Evolutionary conservation across 495 filamentous ascomycete species (phyloP), one percentile per base, ranked within the genome.

Genomic region (Tricharina praecox): DNA sequence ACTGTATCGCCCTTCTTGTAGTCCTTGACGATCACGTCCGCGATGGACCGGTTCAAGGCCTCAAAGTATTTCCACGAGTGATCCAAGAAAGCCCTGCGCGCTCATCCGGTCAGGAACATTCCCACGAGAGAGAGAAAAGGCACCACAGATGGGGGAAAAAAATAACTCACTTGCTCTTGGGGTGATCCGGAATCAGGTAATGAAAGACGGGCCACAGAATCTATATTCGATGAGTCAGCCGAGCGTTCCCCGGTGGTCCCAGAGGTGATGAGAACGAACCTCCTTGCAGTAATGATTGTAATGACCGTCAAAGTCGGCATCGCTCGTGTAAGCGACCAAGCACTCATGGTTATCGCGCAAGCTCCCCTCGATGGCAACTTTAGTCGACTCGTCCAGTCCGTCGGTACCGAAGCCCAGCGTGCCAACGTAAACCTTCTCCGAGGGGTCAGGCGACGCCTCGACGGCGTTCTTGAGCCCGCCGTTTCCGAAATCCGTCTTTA

Each of bases 31-130:
- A 93, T 85, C 55, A 76, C 78, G 55, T 94, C 79, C 3, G 87
- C 87, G 62, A 93, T 92, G 2, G 78, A 83, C 62, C 86, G 78
- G 65, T 93, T 93, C 55, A 93, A 67, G 33, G 80, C 82, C 48
- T 84, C 80, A 58, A 94, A 95, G 64, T 84, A 93, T 55, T 84
- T 73, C 85, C 85, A 95, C 1, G 85, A 93, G 55, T 95, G 86
- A 58, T 95, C 87, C 60, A 86, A 78, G 58, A 93, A 95, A 0
- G 87, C 87, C 21, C 58, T 61, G 21, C 1, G 20, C 8, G 18
- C 25, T n/a, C n/a, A n/a, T n/a, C n/a, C n/a, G n/a, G n/a, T n/a
- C n/a, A n/a, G n/a, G n/a, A n/a, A n/a, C n/a, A n/a, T n/a, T n/a
- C n/a, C n/a, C 15, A n/a, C n/a, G n/a, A 18, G 39, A 20, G 33